Base-by-base conservation (phyloP, 2,329 filamentous ascomycete genomes). In the Cladorrhinum sp. region DNA sequence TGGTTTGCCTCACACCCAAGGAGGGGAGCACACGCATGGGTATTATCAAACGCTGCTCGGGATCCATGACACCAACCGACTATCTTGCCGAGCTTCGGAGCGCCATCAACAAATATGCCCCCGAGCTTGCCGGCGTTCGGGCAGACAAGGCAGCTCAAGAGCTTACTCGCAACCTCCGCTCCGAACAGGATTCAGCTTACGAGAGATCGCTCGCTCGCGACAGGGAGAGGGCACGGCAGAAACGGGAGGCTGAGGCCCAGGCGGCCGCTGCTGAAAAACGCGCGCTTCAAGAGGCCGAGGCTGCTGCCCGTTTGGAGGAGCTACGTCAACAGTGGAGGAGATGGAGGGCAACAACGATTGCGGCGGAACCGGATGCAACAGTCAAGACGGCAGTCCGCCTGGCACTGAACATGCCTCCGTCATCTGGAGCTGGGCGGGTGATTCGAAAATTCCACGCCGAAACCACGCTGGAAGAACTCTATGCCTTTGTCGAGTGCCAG, bases 401-500 rank as follows among this genome's bases (percentile, higher is more conserved):
- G 26, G 86, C 85, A 3, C 75, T 88, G 48, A 87, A 86, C 76
- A 83, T 88, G 82, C 84, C 85, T 8, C 79, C 82, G 65, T 73
- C 73, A 28, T 76, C 75, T 0, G 88, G 84, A 3, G 89, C 86
- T 0, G 89, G 91, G 54, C 83, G 93, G 48, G 84, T 96, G 1
- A 84, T 96, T 59, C 84, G 94, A 48, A 85, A 84, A 55, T 98
- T 99, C 72, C 74, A 80, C 0, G 79, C 82, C 1, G 79, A 85
- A n/a, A 85, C 90, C 0, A 81, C 83, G 1, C 79, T 98, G 39
- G 94, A 98, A 72, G 92, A 97, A 70, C 77, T 99, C 5, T 98
- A 98, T 74, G 95, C 94, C 0, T 97, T 96, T 76, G 92, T 98
- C 2, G 95, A 99, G 72, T 98, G 94, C 76, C 88, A 92, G 72